Conservation (phyloP, 1,284 basidiomycete genomes). For the Ceratobasidium sp. region DNA sequence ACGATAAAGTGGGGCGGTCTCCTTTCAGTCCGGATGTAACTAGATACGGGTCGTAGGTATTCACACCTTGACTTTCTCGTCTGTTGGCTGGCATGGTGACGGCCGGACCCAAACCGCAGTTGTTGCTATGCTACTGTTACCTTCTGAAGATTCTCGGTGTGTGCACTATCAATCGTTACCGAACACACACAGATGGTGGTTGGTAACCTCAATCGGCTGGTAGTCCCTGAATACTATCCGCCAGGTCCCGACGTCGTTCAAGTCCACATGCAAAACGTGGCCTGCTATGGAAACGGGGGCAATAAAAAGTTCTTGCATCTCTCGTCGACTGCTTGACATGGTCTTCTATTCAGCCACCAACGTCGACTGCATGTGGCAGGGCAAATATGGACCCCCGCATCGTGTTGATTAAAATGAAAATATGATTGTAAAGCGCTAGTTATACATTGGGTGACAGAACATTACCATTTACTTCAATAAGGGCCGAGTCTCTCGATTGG, state of each 20-base stretch:
- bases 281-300: slow-evolving; percentile 26
- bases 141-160: too few species aligned
- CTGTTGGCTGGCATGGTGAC: slow-evolving; percentile 40
- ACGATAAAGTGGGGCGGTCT: slow-evolving; percentile 43
- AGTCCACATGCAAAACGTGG: slow-evolving; percentile 13
- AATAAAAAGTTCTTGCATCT: too few species aligned
- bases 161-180: slow-evolving; percentile 36
- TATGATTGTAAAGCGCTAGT: not conserved
- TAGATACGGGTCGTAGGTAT: slow-evolving; percentile 14
- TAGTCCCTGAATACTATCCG: slow-evolving; percentile 4
- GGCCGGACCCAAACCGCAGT: slow-evolving; percentile 30
- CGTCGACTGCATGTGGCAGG: not conserved
- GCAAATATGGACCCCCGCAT: not conserved
- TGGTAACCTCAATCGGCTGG: not conserved
- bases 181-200: slow-evolving; percentile 1
- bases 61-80: slow-evolving; percentile 26
- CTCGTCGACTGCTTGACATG: too few species aligned
- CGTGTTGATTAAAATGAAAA: not conserved
- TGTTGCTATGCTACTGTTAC: slow-evolving; percentile 42
- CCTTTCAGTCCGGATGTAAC: slow-evolving; percentile 43
- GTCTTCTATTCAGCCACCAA: not conserved
- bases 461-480: slow-evolving; percentile 13
- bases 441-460: not conserved
- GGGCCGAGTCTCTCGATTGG: slow-evolving; percentile 16
- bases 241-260: slow-evolving; percentile 38